phyloP scores from a whole-genome alignment of 225 moss, liverwort and hornwort species.

The Rhytidiadelphus loreus region DNA sequence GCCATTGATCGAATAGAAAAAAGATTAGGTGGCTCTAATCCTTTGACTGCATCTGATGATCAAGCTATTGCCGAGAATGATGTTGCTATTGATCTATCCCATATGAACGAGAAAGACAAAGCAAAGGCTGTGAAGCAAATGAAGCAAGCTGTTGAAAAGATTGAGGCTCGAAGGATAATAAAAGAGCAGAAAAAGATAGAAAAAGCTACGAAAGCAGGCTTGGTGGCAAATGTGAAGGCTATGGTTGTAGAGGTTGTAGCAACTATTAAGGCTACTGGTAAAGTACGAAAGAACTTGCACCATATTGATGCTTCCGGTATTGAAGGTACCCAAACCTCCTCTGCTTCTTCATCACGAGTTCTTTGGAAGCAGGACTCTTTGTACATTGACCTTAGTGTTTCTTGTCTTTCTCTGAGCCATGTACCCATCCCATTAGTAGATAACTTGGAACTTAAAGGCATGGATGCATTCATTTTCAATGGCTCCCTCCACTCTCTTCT shows the following conservation, averaged over 20 bases:
- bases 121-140: accelerated
- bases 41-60: accelerated
- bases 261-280: background rate
- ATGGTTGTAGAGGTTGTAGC: accelerated
- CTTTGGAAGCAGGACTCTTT: background rate
- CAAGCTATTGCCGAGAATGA: accelerated
- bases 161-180: accelerated
- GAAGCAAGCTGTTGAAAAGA: background rate
- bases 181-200: accelerated
- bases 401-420: background rate
- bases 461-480: background rate
- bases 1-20: background rate
- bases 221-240: background rate
- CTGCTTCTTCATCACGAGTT: background rate
- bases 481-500: background rate
- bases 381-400: background rate
- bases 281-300: accelerated
- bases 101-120: accelerated
- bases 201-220: accelerated
- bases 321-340: background rate
- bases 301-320: accelerated
- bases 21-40: accelerated
- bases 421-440: accelerated
- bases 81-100: accelerated
- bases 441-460: accelerated